Conservation (phyloP, 257 asterid genomes). For the Hygrophila difformis region DNA sequence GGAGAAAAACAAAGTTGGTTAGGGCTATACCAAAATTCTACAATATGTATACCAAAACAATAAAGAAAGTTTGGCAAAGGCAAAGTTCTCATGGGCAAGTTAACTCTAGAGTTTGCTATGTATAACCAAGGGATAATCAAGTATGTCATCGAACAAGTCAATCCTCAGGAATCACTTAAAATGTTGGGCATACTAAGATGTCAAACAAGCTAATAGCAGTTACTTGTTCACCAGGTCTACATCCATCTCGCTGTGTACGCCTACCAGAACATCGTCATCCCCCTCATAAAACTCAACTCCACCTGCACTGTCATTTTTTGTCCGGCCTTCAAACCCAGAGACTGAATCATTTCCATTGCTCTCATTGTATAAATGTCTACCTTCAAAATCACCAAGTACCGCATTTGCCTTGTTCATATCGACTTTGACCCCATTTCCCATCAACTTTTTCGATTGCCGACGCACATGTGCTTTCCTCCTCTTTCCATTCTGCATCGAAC, state of each 20-base stretch:
- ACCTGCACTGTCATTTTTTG: conserved; percentile 7
- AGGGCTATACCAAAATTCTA: no score
- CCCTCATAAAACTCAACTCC: conserved; percentile 25
- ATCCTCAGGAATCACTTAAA: no score
- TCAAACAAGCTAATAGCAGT: no score
- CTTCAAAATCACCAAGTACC: conserved; percentile 13
- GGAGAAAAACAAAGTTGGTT: no score
- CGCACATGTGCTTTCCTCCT: conserved; percentile 17
- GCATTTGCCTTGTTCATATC: conserved; percentile 7
- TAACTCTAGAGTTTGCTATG: no score
- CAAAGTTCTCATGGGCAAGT: no score
- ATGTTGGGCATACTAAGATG: no score
- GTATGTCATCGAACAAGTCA: no score
- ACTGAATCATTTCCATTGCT: conserved; percentile 10
- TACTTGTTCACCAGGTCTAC: no score
- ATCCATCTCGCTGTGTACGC: conserved; percentile 17
- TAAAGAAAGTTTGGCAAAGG: no score
- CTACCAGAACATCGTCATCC: conserved; percentile 25
- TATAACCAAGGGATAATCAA: no score
- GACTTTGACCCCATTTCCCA: conserved; percentile 39
- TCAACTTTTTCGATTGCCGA: conserved; percentile 27
- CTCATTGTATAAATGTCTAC: neutral
- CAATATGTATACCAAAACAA: no score
- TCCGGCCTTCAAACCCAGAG: conserved; percentile 1
- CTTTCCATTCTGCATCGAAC: conserved; percentile 1